These are phyloP conservation scores for Edaphochlamys debaryana DNA, from an alignment of 139 green algal species.

Conservation along the genomic window DNA sequence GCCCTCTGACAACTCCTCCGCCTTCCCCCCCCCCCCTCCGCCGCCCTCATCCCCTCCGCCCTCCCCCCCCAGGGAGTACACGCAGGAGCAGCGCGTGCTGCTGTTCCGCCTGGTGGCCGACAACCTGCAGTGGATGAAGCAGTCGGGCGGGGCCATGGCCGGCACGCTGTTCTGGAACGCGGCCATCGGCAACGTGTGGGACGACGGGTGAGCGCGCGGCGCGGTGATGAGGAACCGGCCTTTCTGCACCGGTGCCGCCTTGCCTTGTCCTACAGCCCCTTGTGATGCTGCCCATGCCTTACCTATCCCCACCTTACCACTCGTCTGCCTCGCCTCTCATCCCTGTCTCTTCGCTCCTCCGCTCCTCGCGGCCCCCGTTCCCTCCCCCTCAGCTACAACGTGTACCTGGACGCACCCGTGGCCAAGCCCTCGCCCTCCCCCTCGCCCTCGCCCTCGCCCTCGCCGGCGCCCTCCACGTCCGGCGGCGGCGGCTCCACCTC, in stretches of 20 bases:
- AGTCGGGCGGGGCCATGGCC: not conserved
- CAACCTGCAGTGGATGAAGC: not conserved
- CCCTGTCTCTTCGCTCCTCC: too few relatives aligned
- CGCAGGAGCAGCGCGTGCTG: not conserved
- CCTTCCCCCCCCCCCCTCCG: too few relatives aligned
- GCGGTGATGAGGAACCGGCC: not conserved
- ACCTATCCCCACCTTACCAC: too few relatives aligned
- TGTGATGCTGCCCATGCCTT: not conserved
- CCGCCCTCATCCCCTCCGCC: too few relatives aligned
- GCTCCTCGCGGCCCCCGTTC: not conserved
- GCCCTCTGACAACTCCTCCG: too few relatives aligned
- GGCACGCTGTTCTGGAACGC: conserved; percentile 51
- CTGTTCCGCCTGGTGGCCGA: conserved; percentile 11
- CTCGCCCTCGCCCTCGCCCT: not conserved
- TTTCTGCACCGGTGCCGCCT: not conserved
- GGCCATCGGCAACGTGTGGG: conserved; percentile 26
- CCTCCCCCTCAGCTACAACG: conserved; percentile 17
- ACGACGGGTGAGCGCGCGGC: conserved; percentile 26
- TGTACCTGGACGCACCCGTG: conserved; percentile 13
- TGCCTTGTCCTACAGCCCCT: not conserved
- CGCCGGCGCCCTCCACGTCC: not conserved
- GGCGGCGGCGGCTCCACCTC: not conserved
- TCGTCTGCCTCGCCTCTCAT: too few relatives aligned
- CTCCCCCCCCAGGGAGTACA: conserved; percentile 2
- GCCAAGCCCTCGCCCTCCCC: not conserved